Evolutionary conservation across 495 filamentous ascomycete genomes (phyloP), one percentile per base, ranked within the genome.

Genomic region (Parathielavia appendiculata): DNA sequence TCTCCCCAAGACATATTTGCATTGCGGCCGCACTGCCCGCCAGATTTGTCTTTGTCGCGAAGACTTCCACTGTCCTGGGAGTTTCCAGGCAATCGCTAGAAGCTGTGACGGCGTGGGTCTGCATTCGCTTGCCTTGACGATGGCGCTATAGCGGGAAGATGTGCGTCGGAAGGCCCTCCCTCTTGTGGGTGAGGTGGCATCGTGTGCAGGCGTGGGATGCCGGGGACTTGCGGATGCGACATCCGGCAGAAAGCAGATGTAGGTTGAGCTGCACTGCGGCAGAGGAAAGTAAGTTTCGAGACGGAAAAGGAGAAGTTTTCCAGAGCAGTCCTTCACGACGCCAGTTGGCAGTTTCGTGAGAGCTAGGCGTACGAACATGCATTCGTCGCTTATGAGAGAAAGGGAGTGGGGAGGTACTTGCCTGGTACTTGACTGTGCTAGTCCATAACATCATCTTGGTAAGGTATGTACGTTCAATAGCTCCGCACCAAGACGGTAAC

Each of bases 61-160:
- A 36, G 6, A 14, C 48, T 34, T 19, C 48, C 23, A 16, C 34
- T 38, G 49, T 34, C 49, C 17, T 36, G 32, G 49, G 32, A 39
- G 23, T 38, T 13, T 4, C 38, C 49, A 51, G n/a, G 16, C 22
- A 51, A 38, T 43, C 3, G 34, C 30, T 10, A 11, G 17, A 17
- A 19, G 34, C 48, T 32, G 49, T 13, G 49, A 17, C 49, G 38
- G 56, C 56, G 63, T 51, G 56, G 61, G 63, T 54, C 48, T 66
- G 63, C 66, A 69, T 65, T 41, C 58, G 54, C 59, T 60, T 59
- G 59, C 54, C 36, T 49, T 30, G 56, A n/a, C 59, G 46, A 60
- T 59, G 59, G 22, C 39, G 58, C 63, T 47, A 54, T 40, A 54
- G 58, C 56, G 45, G 58, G 54, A 61, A 56, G 58, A 57, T 56